phyloP scores from a whole-genome alignment of 2,329 filamentous ascomycete species.

The Verticillium zaregamsianum region DNA sequence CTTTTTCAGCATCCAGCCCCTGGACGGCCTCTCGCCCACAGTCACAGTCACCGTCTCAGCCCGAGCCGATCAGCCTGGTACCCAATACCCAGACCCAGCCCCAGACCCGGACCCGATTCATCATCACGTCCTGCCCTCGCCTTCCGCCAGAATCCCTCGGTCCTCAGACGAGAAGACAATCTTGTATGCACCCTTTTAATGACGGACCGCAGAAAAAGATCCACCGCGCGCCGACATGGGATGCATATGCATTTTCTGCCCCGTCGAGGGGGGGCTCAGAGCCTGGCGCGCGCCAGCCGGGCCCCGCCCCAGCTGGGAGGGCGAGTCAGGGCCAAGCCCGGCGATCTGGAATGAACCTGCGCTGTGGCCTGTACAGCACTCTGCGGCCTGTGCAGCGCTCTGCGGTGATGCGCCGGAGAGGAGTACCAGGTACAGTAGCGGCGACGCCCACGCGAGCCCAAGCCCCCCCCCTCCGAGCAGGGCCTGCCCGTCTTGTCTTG shows the following conservation, averaged over 20 bases:
- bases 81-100: neutral
- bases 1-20: neutral
- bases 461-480: neutral
- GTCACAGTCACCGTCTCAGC: neutral
- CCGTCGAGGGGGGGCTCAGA: neutral
- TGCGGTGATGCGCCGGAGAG: neutral
- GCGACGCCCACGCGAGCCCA: neutral
- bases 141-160: too few relatives aligned
- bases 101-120: neutral
- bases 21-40: neutral
- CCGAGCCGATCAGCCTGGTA: neutral
- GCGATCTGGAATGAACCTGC: neutral
- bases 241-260: neutral
- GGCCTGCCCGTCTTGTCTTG: too few relatives aligned
- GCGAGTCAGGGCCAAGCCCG: neutral
- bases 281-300: neutral
- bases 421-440: neutral
- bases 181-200: neutral
- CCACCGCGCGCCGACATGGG: neutral
- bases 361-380: too few relatives aligned
- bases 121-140: too few relatives aligned
- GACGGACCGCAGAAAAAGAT: neutral
- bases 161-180: neutral
- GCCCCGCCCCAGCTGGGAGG: neutral
- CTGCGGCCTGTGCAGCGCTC: too few relatives aligned